phyloP scores from a whole-genome alignment of 306 rosid genomes.

The Geum urbanum region DNA sequence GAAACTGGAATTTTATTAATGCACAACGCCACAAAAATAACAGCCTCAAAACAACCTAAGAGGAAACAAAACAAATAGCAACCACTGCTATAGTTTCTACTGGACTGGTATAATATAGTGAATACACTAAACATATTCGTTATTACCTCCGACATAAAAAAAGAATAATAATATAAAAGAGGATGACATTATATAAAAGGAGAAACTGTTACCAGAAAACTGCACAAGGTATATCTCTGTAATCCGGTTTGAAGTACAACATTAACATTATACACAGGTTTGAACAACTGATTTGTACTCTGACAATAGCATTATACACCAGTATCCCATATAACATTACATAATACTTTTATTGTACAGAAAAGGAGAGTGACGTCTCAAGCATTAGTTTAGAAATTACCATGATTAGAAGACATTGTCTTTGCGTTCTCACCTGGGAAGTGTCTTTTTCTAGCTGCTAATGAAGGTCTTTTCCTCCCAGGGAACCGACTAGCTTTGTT shows the following conservation, averaged over 20 bases:
- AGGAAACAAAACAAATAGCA: background rate
- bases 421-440: constrained; percentile 11
- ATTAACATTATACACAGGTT: too few relatives aligned
- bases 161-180: background rate
- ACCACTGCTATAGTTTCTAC: background rate
- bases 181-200: too few relatives aligned
- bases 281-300: too few relatives aligned
- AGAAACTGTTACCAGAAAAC: constrained; percentile 43
- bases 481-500: background rate
- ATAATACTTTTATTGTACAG: too few relatives aligned
- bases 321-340: background rate
- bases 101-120: background rate
- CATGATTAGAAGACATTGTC: background rate
- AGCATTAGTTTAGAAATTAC: constrained; percentile 14
- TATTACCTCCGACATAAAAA: background rate
- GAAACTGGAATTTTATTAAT: too few relatives aligned
- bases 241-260: constrained; percentile 82
- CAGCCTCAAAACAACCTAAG: background rate
- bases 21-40: background rate
- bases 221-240: constrained; percentile 46
- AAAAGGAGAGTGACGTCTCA: background rate
- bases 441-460: background rate
- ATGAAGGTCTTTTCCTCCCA: background rate
- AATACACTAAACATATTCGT: background rate
- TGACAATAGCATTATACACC: background rate